Evolutionary conservation across 2,329 filamentous ascomycete species (phyloP).

Genomic region (Laburnicola sp.): DNA sequence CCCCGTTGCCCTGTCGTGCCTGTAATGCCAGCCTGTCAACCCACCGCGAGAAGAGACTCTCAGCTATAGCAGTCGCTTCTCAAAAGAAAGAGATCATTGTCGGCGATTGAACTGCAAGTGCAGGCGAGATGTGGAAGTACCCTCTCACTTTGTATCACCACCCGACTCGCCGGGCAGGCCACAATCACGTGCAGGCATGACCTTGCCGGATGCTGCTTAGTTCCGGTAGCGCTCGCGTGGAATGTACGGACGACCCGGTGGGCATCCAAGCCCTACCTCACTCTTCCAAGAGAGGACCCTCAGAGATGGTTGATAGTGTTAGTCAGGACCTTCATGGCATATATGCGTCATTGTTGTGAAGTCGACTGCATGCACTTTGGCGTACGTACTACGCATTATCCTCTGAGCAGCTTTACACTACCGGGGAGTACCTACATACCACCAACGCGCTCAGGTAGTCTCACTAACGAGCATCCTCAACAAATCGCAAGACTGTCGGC

Average conservation of each 20-base stretch:
- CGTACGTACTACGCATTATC: too few relatives aligned
- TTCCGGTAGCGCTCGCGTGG: slow-evolving; percentile 5
- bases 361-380: too few relatives aligned
- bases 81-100: neutral
- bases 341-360: too few relatives aligned
- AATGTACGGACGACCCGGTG: slow-evolving; percentile 1
- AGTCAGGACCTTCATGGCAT: too few relatives aligned
- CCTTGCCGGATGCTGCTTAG: slow-evolving; percentile 1
- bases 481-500: slow-evolving; percentile 14
- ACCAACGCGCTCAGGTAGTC: neutral
- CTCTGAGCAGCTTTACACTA: too few relatives aligned
- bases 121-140: too few relatives aligned
- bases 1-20: neutral
- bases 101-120: too few relatives aligned
- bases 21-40: neutral
- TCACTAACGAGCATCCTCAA: neutral
- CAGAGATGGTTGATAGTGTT: too few relatives aligned
- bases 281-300: neutral
- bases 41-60: neutral
- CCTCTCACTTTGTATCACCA: too few relatives aligned
- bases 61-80: neutral
- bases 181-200: neutral
- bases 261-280: neutral
- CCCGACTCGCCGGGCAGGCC: too few relatives aligned
- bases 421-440: neutral